Evolutionary conservation across 768 basidiomycete species (phyloP), one percentile per base, ranked within the genome.

Genomic region (Pilatotrama ljubarskyi): DNA sequence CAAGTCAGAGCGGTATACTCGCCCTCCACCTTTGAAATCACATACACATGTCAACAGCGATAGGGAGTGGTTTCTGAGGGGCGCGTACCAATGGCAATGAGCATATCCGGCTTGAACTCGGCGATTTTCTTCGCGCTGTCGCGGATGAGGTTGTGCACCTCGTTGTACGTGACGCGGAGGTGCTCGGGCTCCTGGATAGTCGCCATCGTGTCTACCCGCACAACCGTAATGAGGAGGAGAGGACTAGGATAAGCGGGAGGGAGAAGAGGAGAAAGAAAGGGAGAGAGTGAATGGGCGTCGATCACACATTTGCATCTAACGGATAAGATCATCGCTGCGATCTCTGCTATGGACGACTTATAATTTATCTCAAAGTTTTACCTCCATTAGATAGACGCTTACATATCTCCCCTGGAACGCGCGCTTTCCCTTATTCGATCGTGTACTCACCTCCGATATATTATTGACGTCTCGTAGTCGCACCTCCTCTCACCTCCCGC

Each of bases 131-230:
- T 78, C 1, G 88, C 85, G 1, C 81, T 78, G 13, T 74, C 77
- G 66, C 85, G 85, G 67, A 96, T 94, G 62, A 93, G 80, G 65
- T 91, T 91, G 80, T 97, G 95, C 55, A 96, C 86, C 51, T 96
- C 89, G 68, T 96, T 95, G 78, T 97, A 97, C 18, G 93, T 95
- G 56, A 87, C 79, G 56, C 78, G 85, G 71, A 82, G 67, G 70
- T 92, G 91, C 68, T 86, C 72, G 40, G 84, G 78, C 69, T 77
- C 76, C 2, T 69, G 62, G 69, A 68, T 70, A 38, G 47, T 58
- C 42, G 51, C 47, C 49, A 61, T 52, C 20, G 41, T 18, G 13
- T 10, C 29, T 32, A 32, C 10, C 29, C 10, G 10, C 29, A 32
- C 29, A 32, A 32, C 29, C 29, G n/a, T 32, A 32, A 32, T 10